phyloP scores from a whole-genome alignment of 768 basidiomycete genomes.

The Leccinum boreale region DNA sequence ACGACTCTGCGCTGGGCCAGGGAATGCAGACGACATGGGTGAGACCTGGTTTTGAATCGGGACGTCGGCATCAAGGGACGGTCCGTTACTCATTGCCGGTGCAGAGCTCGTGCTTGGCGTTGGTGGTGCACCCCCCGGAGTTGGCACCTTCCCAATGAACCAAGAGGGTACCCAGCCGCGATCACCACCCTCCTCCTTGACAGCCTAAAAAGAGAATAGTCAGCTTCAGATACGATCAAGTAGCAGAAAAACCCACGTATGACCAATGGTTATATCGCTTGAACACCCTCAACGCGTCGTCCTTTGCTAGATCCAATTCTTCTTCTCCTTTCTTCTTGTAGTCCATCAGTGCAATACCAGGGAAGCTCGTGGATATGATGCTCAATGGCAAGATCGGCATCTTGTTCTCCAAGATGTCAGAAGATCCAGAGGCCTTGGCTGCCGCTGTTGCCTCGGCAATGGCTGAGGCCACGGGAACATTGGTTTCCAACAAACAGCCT shows the following conservation, averaged over 20 bases:
- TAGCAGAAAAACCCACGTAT: constrained; percentile 52
- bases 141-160: constrained; percentile 87
- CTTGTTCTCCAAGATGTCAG: constrained; percentile 41
- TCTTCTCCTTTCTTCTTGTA: constrained; percentile 93
- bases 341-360: constrained; percentile 94
- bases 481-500: constrained; percentile 92
- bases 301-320: constrained; percentile 85
- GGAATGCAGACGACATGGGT: constrained; percentile 84
- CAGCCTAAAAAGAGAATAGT: constrained; percentile 53
- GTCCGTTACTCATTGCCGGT: constrained; percentile 28
- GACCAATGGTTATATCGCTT: constrained; percentile 99
- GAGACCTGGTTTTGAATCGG: constrained; percentile 52
- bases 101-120: constrained; percentile 49
- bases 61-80: constrained; percentile 38
- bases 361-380: constrained; percentile 97
- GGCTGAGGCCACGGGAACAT: constrained; percentile 84
- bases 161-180: constrained; percentile 98
- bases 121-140: constrained; percentile 39
- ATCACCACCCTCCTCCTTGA: constrained; percentile 90
- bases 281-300: constrained; percentile 87
- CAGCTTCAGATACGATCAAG: background rate
- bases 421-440: constrained; percentile 44
- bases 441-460: constrained; percentile 77
- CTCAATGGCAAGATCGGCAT: constrained; percentile 85
- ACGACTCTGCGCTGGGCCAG: constrained; percentile 32